Conservation (phyloP, 2,329 filamentous ascomycete species). For the Fusarium tjaetaba region DNA sequence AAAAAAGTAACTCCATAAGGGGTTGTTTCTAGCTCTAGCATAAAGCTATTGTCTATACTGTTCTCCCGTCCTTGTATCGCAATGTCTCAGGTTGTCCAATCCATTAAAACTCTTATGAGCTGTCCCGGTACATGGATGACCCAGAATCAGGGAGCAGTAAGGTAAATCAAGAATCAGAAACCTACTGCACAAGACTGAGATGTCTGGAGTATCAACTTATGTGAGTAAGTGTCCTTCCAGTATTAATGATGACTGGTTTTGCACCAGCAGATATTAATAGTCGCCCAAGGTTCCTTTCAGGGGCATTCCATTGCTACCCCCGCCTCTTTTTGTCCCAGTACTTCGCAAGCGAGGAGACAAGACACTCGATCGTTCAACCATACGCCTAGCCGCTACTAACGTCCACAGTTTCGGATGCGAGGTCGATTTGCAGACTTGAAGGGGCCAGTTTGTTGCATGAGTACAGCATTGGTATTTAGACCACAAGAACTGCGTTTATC, state of each 20-base stretch:
- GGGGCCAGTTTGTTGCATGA: background rate
- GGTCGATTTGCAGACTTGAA: background rate
- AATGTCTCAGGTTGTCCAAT: background rate
- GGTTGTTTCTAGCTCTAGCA: background rate
- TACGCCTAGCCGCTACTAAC: background rate
- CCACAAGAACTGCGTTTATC: background rate
- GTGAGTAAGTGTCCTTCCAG: too few relatives aligned
- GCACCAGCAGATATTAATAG: background rate
- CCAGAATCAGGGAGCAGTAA: background rate
- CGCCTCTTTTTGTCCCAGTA: background rate
- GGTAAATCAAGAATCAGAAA: background rate
- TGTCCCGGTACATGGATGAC: background rate
- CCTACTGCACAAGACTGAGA: background rate
- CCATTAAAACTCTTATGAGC: too few relatives aligned
- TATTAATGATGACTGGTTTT: background rate
- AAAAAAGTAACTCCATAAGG: too few relatives aligned
- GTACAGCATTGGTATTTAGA: too few relatives aligned
- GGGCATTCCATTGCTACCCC: background rate
- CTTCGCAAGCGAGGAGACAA: background rate
- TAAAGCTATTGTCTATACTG: rapidly evolving
- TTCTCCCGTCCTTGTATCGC: background rate
- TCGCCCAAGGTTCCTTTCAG: background rate
- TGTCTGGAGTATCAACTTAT: too few relatives aligned
- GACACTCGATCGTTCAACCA: rapidly evolving
- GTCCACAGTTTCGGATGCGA: background rate